A percentile compares a stretch with the other conserved stretches of the same genome.
phyloP scores from a whole-genome alignment of 2,329 filamentous ascomycete species.

The Nigrospora sphaerica region DNA sequence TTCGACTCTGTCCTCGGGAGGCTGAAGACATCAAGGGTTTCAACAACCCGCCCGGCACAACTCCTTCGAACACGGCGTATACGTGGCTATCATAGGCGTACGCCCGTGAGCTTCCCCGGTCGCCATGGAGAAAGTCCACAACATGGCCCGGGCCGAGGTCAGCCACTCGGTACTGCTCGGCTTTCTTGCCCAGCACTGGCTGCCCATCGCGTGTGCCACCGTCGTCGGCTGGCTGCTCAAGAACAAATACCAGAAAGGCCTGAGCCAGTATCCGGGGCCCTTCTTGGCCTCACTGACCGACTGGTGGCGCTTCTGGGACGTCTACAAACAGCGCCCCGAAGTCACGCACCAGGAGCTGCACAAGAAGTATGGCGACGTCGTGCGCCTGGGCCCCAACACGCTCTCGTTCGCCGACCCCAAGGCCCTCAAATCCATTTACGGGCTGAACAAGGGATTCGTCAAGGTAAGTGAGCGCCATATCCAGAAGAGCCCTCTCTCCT shows the following conservation, averaged over 20 bases:
- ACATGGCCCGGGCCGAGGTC: neutral
- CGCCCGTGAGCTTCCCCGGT: too few relatives aligned
- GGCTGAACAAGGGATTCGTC: constrained; percentile 70
- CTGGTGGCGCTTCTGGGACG: constrained; percentile 69
- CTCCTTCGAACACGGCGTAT: neutral
- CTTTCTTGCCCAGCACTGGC: constrained; percentile 35
- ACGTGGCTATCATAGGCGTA: neutral
- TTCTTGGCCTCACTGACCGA: constrained; percentile 61
- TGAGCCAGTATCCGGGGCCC: constrained; percentile 68
- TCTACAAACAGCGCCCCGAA: constrained; percentile 57
- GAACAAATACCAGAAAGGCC: constrained; percentile 46
- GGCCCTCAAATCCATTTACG: constrained; percentile 71
- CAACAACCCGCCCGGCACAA: neutral
- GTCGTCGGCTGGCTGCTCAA: constrained; percentile 33
- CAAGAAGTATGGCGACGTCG: constrained; percentile 63
- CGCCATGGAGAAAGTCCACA: neutral
- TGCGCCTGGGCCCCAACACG: constrained; percentile 66
- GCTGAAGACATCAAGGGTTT: neutral
- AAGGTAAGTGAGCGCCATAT: constrained; percentile 47
- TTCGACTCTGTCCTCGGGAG: too few relatives aligned
- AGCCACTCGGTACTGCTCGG: constrained; percentile 20
- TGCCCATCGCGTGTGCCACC: constrained; percentile 22
- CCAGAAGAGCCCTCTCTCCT: neutral
- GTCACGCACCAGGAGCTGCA: constrained; percentile 63
- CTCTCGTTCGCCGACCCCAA: constrained; percentile 69